phyloP scores from a whole-genome alignment of 2,329 filamentous ascomycete genomes.

The Aspergillus sp. region DNA sequence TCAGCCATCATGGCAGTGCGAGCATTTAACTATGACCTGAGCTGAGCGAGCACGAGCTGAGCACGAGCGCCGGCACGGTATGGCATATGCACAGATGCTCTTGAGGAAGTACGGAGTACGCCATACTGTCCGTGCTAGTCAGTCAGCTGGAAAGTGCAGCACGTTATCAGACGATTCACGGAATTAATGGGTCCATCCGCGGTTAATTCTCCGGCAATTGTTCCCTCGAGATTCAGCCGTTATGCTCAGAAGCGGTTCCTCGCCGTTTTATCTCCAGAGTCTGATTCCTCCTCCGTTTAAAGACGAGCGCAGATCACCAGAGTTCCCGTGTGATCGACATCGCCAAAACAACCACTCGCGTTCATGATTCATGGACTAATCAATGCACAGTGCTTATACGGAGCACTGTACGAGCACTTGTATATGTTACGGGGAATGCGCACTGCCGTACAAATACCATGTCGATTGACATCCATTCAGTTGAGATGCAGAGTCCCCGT shows the following conservation, averaged over 20 bases:
- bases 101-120: no score
- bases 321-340: slow-evolving; percentile 22
- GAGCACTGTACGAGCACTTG: neutral
- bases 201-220: no score
- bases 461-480: neutral
- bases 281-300: neutral
- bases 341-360: neutral
- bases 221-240: no score
- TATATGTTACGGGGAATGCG: neutral
- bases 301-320: slow-evolving; percentile 1
- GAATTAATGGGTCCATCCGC: no score
- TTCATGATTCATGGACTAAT: neutral
- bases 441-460: neutral
- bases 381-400: neutral
- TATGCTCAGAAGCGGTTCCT: neutral
- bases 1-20: neutral
- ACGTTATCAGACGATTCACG: no score
- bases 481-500: no score
- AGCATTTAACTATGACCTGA: no score
- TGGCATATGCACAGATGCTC: no score
- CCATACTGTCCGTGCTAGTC: no score
- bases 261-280: neutral
- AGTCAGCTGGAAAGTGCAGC: no score
- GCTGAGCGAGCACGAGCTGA: no score
- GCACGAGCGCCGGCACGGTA: no score